phyloP scores from a whole-genome alignment of 371 early-diverging fungal species.

The Haplosporangium sp. region DNA sequence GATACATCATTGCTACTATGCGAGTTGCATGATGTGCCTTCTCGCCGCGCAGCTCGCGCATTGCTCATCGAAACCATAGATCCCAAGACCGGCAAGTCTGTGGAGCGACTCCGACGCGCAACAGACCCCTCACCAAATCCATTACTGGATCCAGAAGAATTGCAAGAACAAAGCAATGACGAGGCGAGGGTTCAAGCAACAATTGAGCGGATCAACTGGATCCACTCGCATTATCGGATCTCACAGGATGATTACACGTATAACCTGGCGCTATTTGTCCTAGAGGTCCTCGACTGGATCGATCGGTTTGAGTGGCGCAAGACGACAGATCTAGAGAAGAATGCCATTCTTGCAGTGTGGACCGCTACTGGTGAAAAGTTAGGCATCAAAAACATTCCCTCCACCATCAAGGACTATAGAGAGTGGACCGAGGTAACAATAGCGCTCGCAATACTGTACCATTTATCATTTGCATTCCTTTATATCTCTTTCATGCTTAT shows the following conservation, averaged over 20 bases:
- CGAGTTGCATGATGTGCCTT: constrained; percentile 58
- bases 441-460: not conserved
- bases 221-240: constrained; percentile 64
- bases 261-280: constrained; percentile 60
- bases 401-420: constrained; percentile 54
- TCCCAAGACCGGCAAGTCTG: not conserved
- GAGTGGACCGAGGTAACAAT: constrained; percentile 47
- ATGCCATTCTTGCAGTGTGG: constrained; percentile 56
- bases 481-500: too few species aligned
- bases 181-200: constrained; percentile 47
- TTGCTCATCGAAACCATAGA: constrained; percentile 21
- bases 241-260: constrained; percentile 64
- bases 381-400: constrained; percentile 65
- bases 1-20: constrained; percentile 62
- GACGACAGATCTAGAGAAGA: constrained; percentile 58
- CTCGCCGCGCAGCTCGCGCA: constrained; percentile 55
- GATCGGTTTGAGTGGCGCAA: constrained; percentile 62
- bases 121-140: not conserved
- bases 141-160: constrained; percentile 7
- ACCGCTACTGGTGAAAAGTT: constrained; percentile 55
- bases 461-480: too few species aligned
- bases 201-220: constrained; percentile 59
- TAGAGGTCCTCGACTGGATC: constrained; percentile 59
- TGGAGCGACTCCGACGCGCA: not conserved
- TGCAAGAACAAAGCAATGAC: constrained; percentile 38